These are phyloP conservation scores for Nigrospora osmanthi DNA, from an alignment of 2,329 filamentous ascomycete species.

Conservation along the genomic window DNA sequence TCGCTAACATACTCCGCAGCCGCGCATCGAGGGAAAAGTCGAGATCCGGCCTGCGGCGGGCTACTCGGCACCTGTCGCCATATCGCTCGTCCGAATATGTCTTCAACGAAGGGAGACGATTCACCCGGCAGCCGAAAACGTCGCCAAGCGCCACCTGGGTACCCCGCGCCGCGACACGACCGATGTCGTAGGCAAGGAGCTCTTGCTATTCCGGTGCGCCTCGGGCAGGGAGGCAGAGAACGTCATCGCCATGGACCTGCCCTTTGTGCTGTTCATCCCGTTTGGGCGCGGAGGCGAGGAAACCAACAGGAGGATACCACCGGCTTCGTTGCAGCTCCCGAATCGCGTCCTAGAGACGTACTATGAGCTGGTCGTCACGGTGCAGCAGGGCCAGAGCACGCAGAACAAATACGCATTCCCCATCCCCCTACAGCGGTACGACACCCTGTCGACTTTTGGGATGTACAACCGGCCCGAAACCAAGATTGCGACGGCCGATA, in stretches of 20 bases:
- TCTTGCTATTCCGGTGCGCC: slow-evolving; percentile 81
- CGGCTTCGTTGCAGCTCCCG: slow-evolving; percentile 82
- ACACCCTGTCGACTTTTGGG: slow-evolving; percentile 94
- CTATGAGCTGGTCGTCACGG: slow-evolving; percentile 92
- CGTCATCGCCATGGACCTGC: slow-evolving; percentile 91
- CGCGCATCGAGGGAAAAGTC: slow-evolving; percentile 94
- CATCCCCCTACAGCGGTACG: slow-evolving; percentile 85
- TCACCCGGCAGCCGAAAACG: slow-evolving; percentile 88
- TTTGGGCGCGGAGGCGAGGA: slow-evolving; percentile 89
- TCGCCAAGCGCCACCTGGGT: slow-evolving; percentile 85
- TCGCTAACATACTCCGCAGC: slow-evolving; percentile 41
- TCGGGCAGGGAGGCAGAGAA: slow-evolving; percentile 79
- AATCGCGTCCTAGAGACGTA: slow-evolving; percentile 94
- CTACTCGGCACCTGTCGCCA: slow-evolving; percentile 77
- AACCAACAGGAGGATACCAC: slow-evolving; percentile 80
- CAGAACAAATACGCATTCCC: slow-evolving; percentile 90
- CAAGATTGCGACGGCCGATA: slow-evolving; percentile 78
- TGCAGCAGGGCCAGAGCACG: slow-evolving; percentile 80
- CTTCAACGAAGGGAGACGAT: slow-evolving; percentile 92
- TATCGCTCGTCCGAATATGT: slow-evolving; percentile 91
- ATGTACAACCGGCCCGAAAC: slow-evolving; percentile 98
- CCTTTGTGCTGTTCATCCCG: slow-evolving; percentile 95
- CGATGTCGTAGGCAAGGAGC: slow-evolving; percentile 92
- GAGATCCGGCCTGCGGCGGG: slow-evolving; percentile 86
- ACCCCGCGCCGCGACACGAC: slow-evolving; percentile 84